phyloP scores from a whole-genome alignment of 805 yeast genomes.

The Starmerella ratchasimensis region DNA sequence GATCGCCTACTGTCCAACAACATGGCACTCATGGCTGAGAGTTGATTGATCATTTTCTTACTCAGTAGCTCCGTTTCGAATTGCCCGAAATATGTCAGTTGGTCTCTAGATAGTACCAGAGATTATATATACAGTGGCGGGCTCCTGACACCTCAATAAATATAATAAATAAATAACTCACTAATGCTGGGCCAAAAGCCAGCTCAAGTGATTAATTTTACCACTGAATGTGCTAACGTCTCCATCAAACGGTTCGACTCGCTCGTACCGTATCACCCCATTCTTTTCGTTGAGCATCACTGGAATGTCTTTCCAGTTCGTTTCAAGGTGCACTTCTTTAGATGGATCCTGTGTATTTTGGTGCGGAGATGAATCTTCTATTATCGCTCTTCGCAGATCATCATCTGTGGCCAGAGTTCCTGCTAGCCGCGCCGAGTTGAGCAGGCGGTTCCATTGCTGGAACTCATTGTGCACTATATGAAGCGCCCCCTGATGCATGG shows the following conservation, averaged over 20 bases:
- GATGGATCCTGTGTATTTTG: not conserved
- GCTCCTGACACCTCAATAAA: too few species aligned
- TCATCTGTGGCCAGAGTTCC: slow-evolving; percentile 27
- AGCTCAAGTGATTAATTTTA: slow-evolving; percentile 12
- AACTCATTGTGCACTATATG: slow-evolving; percentile 43
- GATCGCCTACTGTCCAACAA: too few species aligned
- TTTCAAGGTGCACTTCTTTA: too few species aligned
- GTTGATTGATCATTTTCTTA: too few species aligned
- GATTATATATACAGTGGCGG: too few species aligned
- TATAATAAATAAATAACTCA: too few species aligned
- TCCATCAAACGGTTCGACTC: not conserved
- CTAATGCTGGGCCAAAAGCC: not conserved
- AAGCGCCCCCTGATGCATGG: slow-evolving; percentile 42
- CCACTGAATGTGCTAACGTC: slow-evolving; percentile 2
- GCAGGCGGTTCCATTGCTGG: slow-evolving; percentile 25
- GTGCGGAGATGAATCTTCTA: not conserved
- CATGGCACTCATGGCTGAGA: too few species aligned
- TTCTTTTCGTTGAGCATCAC: not conserved
- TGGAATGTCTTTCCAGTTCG: not conserved
- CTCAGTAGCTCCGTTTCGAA: too few species aligned
- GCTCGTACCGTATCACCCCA: not conserved
- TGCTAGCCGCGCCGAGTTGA: slow-evolving; percentile 23
- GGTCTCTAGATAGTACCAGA: too few species aligned
- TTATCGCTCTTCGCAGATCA: too few species aligned
- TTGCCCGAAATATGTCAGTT: too few species aligned